Conservation (phyloP, 441 rosid species). For the Biscutella auriculata region DNA sequence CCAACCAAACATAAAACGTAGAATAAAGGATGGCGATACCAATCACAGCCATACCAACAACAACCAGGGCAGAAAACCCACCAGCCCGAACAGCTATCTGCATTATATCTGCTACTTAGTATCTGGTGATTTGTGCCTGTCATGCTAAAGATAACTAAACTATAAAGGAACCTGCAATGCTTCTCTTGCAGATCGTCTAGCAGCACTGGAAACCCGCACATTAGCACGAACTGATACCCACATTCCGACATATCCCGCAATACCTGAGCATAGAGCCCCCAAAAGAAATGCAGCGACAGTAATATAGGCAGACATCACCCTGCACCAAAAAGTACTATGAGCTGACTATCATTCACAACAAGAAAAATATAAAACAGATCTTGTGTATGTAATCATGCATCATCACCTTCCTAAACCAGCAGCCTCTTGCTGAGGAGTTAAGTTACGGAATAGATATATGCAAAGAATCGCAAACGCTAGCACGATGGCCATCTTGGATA, state of each 20-base stretch:
- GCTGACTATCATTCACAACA: conserved; percentile 9
- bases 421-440: conserved; percentile 89
- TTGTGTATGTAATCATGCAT: conserved; percentile 10
- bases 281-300: conserved; percentile 92
- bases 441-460: conserved; percentile 75
- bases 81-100: conserved; percentile 97
- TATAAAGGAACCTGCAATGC: conserved; percentile 67
- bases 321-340: conserved; percentile 27
- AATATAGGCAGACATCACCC: conserved; percentile 73
- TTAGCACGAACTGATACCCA: conserved; percentile 99
- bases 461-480: conserved; percentile 74
- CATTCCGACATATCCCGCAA: conserved; percentile 97
- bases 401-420: conserved; percentile 87
- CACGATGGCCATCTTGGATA: conserved; percentile 89
- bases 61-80: conserved; percentile 94
- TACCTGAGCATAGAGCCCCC: conserved; percentile 92
- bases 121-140: neutral
- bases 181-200: conserved; percentile 96
- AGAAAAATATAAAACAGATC: neutral
- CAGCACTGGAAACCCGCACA: conserved; percentile 96
- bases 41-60: conserved; percentile 96
- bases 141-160: neutral
- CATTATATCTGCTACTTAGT: conserved; percentile 18
- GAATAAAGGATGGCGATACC: conserved; percentile 94
- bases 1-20: conserved; percentile 80